These are phyloP conservation scores for Ceratobasidium sp. DNA, from an alignment of 1,284 basidiomycete genomes.

Conservation along the genomic window DNA sequence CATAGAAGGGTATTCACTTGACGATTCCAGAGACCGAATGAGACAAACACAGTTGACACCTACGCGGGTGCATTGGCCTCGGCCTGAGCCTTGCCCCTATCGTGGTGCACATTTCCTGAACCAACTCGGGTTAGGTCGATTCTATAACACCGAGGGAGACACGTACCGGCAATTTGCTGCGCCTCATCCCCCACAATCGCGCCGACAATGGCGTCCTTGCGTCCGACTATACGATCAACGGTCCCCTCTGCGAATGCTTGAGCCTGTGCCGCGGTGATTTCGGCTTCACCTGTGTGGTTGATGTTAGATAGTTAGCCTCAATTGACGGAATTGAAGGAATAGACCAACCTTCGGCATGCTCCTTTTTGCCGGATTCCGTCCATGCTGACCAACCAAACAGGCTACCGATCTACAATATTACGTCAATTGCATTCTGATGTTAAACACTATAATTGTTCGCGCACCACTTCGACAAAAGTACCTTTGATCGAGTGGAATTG, in stretches of 20 bases:
- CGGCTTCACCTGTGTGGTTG: conserved; percentile 46
- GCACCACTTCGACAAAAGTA: conserved; percentile 47
- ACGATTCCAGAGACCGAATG: no score
- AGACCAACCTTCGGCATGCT: conserved; percentile 45
- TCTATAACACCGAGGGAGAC: background rate
- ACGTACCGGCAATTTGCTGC: conserved; percentile 50
- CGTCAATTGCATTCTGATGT: background rate
- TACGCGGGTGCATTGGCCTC: conserved; percentile 40
- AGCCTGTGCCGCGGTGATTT: conserved; percentile 44
- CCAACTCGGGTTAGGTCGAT: background rate
- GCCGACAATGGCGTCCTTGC: conserved; percentile 52
- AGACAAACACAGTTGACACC: no score
- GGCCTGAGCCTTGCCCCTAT: conserved; percentile 48
- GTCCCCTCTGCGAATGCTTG: conserved; percentile 49
- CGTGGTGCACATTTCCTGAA: conserved; percentile 44
- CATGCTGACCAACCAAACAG: conserved; percentile 41
- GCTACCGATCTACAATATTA: conserved; percentile 39
- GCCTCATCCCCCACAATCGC: conserved; percentile 53
- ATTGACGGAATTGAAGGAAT: background rate
- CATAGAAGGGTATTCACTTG: background rate
- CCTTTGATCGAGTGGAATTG: conserved; percentile 47
- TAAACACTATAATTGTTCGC: background rate
- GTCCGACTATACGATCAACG: conserved; percentile 52
- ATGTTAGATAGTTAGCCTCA: background rate
- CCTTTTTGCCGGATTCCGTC: conserved; percentile 50